Evolutionary conservation across 768 basidiomycete species (phyloP), one percentile per base, ranked within the genome.

Genomic region (Lactarius trivialis): DNA sequence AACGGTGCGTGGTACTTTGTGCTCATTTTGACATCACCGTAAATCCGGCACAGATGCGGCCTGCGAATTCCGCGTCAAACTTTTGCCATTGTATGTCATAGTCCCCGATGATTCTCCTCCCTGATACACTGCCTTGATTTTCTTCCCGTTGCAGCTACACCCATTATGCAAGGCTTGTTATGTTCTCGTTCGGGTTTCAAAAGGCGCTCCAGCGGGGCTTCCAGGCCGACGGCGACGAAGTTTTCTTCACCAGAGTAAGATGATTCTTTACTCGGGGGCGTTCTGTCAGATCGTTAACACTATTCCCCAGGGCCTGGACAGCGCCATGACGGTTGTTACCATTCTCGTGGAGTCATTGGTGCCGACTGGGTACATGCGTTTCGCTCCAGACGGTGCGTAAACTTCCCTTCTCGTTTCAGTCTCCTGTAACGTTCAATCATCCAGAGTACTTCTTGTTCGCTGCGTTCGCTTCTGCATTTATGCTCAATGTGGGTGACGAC

Each of bases 381-480:
- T 68, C n/a, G 73, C 73, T 1, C 63, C 68, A 32, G 68, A 67
- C 11, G 69, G 70, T 60, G 50, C 65, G 63, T 60, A n/a, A 19
- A 30, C 24, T 6, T 9, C 19, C 21, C 37, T 14, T 45, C 30
- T 41, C 24, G 0, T 28, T 11, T 9, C 14, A 12, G 37, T 17
- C 24, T 19, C 19, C 33, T 17, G 15, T 58, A 55, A 49, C 30
- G 17, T 28, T 41, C 4, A 19, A 24, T 39, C 32, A 11, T 21
- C 3, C 19, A 67, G 65, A 64, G 26, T 64, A 67, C 33, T 66
- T 65, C 56, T 70, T 73, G 21, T 65, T 72, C 45, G 59, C 63
- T 1, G 71, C 73, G 21, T 66, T 78, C 65, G 90, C 91, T 11
- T 84, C 85, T 8, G 85, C 90, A 2, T 93, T 93, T 77, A 77